Base-by-base conservation (phyloP, 257 asterid species). In the Coffea eugenioides region DNA sequence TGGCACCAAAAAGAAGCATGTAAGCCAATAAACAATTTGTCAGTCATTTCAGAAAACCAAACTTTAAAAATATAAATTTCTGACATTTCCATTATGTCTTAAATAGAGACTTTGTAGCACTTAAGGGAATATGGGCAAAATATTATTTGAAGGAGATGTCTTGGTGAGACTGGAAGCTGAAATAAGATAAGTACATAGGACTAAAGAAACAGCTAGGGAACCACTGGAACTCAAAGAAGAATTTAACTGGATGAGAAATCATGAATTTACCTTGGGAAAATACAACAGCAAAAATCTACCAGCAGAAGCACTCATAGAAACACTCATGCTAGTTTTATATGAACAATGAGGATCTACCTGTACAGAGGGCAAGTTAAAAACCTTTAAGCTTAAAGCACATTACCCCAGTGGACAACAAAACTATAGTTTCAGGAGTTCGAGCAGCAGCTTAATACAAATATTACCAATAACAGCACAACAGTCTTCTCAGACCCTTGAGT, bases 271-370 rank as follows among this genome's bases (percentile, higher is more conserved):
- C 99, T 94, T 88, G 74, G 95, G 81, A 84, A 88, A 88, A 81
- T 94, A 96, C 84, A 94, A 75, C 85, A 96, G 93, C 85, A 90
- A 89, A 88, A 96, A 96, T 89, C 99, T 89, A 72, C 94, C 89
- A 79, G 96, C 91, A 83, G 97, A 92, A 77, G 90, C 89, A 70
- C 91, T 80, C 75, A 88, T 15, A 82, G 97, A 89, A 83, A 90
- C 89, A 69, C 89, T 82, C 80, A 92, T 18, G 77, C 93, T 87
- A 81, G 89, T 84, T 86, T 73, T 85, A 84, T 95, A 95, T n/a
- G 99, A 93, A 87, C 99, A 95, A 87, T 93, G 99, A 67, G 99
- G 99, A 87, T 95, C 99, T 73, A 92, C 89, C 99, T 95, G 91
- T 86, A 92, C 46, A 77, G 71, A 82, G 80, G 79, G 70, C 78